phyloP scores from a whole-genome alignment of 2,329 filamentous ascomycete genomes.

The Magnaporthales sp. region DNA sequence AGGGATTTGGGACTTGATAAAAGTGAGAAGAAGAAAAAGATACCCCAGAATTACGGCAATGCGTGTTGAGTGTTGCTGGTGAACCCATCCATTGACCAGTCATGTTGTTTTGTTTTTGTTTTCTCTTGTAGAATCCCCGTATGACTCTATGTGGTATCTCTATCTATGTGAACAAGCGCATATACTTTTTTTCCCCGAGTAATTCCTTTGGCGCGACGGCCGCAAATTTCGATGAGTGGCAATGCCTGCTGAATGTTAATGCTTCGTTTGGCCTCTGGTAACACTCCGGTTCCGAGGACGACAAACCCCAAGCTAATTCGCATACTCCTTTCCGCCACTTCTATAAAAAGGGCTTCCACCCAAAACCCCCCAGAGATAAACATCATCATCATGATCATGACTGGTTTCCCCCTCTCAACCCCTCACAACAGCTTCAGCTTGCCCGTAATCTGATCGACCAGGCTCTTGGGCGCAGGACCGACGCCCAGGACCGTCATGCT shows the following conservation, averaged over 20 bases:
- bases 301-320: background rate
- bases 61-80: background rate
- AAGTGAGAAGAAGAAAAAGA: conserved; percentile 17
- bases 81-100: background rate
- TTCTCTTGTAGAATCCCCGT: background rate
- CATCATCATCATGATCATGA: too few species aligned
- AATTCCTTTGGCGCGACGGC: too few species aligned
- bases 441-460: conserved; percentile 81
- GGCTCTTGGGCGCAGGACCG: conserved; percentile 71
- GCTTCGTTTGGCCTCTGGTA: background rate
- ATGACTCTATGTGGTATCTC: background rate
- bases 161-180: background rate
- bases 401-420: too few species aligned
- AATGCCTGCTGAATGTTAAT: background rate
- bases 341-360: background rate
- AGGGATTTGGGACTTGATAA: conserved; percentile 8
- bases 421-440: conserved; percentile 72
- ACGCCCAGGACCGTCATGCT: conserved; percentile 88
- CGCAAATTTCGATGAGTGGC: background rate
- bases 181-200: background rate
- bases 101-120: background rate
- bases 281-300: background rate
- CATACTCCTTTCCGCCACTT: background rate
- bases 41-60: background rate
- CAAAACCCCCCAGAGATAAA: background rate